phyloP scores from a whole-genome alignment of 2,329 filamentous ascomycete species.

The Kalaharituber pfeilii region DNA sequence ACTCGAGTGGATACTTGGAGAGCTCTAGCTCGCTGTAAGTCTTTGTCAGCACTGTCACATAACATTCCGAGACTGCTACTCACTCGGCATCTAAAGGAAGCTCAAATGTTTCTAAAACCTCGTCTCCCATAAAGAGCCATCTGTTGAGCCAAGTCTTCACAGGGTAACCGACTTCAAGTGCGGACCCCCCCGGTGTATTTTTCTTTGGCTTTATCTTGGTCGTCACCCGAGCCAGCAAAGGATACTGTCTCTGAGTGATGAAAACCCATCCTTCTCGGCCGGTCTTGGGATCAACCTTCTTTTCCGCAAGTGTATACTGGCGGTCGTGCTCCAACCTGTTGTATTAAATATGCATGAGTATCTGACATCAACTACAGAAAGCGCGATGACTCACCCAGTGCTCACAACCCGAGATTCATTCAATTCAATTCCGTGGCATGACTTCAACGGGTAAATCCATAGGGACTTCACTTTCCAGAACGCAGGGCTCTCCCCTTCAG shows the following conservation, averaged over 20 bases:
- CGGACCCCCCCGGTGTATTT: constrained; percentile 8
- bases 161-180: constrained; percentile 16
- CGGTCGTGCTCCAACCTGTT: constrained; percentile 52
- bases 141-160: constrained; percentile 9
- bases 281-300: constrained; percentile 12
- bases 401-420: constrained; percentile 44
- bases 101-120: constrained; percentile 46
- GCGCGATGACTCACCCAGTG: constrained; percentile 33
- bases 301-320: constrained; percentile 49
- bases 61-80: not conserved
- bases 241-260: constrained; percentile 51
- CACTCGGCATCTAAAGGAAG: constrained; percentile 44
- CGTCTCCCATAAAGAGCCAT: constrained; percentile 3
- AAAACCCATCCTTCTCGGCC: constrained; percentile 45
- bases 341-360: constrained; percentile 3
- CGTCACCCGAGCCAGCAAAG: constrained; percentile 51
- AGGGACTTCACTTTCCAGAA: constrained; percentile 45
- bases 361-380: constrained; percentile 2
- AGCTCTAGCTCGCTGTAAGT: constrained; percentile 39
- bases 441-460: constrained; percentile 69
- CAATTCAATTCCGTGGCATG: constrained; percentile 61
- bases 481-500: constrained; percentile 25
- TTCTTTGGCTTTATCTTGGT: constrained; percentile 32
- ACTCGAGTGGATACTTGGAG: constrained; percentile 40
- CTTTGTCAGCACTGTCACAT: too few species aligned